Conservation (phyloP, 495 filamentous ascomycete genomes). For the Copromyces sp. region DNA sequence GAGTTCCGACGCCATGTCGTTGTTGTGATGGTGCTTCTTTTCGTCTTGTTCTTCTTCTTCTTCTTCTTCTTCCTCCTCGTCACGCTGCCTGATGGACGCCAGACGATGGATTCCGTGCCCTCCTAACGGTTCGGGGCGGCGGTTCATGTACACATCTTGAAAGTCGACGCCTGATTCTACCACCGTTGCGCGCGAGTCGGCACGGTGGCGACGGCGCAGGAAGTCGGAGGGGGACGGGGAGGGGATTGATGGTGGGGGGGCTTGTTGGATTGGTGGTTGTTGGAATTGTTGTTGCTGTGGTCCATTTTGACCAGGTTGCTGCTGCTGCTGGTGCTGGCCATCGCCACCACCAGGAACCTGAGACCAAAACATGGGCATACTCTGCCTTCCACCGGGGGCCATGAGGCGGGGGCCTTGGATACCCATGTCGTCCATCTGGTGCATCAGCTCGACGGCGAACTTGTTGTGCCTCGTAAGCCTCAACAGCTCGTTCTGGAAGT, state of each 20-base stretch:
- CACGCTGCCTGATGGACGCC: constrained; percentile 17
- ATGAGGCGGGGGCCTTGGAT: constrained; percentile 79
- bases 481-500: constrained; percentile 79
- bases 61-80: constrained; percentile 7
- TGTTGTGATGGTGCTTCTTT: not conserved
- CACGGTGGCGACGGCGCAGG: not conserved
- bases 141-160: constrained; percentile 22
- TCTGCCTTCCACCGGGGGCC: constrained; percentile 50
- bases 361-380: constrained; percentile 40
- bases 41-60: constrained; percentile 1
- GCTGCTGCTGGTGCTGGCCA: not conserved
- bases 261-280: not conserved
- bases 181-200: constrained; percentile 15
- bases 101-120: constrained; percentile 5
- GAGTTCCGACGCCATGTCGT: not conserved
- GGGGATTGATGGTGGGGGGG: not conserved
- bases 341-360: constrained; percentile 12
- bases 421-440: constrained; percentile 68
- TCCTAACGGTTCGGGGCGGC: constrained; percentile 9
- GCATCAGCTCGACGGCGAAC: constrained; percentile 90
- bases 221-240: not conserved
- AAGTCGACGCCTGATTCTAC: constrained; percentile 24
- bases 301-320: not conserved
- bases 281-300: not conserved
- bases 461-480: constrained; percentile 87